Conservation (phyloP, 257 asterid genomes). For the Capsicum baccatum region DNA sequence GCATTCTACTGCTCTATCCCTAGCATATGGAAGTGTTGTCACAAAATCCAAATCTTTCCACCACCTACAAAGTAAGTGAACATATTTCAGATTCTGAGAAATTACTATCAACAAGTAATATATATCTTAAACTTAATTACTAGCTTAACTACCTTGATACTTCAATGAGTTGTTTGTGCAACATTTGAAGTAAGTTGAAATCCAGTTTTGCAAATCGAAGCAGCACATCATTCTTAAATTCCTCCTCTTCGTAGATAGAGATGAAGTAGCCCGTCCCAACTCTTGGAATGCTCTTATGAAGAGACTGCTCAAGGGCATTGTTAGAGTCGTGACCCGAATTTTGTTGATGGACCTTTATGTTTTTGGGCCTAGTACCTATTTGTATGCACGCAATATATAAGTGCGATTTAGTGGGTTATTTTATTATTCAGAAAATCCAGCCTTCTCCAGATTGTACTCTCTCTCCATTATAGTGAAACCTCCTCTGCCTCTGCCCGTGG, state of each 20-base stretch:
- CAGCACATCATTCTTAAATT: conserved; percentile 29
- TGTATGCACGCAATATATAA: too few relatives aligned
- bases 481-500: too few relatives aligned
- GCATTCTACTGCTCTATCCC: background rate
- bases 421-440: too few relatives aligned
- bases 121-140: too few relatives aligned
- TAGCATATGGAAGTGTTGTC: background rate
- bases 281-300: conserved; percentile 43
- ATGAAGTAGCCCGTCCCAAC: conserved; percentile 40
- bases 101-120: too few relatives aligned
- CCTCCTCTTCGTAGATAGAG: conserved; percentile 36
- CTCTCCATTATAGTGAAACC: too few relatives aligned
- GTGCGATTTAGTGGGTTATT: too few relatives aligned
- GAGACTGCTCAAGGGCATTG: conserved; percentile 40
- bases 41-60: conserved; percentile 12
- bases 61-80: background rate
- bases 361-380: too few relatives aligned
- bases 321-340: too few relatives aligned
- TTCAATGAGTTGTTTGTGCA: conserved; percentile 39
- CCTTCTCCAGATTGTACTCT: too few relatives aligned
- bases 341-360: too few relatives aligned
- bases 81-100: background rate
- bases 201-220: conserved; percentile 45
- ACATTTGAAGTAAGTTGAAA: conserved; percentile 41
- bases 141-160: conserved; percentile 49